Conservation (phyloP, 2,329 filamentous ascomycete genomes). For the Trichoderma guizhouense region DNA sequence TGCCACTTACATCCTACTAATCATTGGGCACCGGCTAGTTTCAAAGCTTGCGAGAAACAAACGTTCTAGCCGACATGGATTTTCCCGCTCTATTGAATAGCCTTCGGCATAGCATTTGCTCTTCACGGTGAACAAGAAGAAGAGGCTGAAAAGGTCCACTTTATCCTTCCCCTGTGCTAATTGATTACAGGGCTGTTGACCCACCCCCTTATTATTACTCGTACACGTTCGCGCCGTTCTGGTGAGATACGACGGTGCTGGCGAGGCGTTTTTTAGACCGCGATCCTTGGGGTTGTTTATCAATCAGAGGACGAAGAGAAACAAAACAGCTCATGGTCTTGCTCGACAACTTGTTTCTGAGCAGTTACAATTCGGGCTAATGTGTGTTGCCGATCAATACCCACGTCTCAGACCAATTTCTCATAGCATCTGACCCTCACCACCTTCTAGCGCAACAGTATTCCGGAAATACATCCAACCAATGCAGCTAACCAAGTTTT, state of each 20-base stretch:
- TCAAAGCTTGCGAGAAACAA: background rate
- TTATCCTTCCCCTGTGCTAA: background rate
- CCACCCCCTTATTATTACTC: background rate
- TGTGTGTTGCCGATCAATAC: background rate
- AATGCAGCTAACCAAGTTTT: background rate
- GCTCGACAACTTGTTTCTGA: background rate
- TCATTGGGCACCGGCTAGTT: background rate
- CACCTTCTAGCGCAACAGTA: background rate
- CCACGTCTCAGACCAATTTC: background rate
- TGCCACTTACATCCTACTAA: background rate
- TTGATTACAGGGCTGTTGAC: background rate
- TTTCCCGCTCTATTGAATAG: background rate
- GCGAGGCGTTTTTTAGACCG: background rate
- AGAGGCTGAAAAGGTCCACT: constrained; percentile 3
- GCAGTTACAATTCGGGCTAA: background rate
- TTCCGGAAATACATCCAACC: background rate
- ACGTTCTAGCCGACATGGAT: background rate
- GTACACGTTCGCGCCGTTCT: background rate
- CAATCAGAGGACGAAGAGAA: background rate
- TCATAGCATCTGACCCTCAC: background rate
- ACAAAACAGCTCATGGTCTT: background rate
- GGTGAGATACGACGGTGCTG: background rate
- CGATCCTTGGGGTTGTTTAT: background rate
- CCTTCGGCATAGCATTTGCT: background rate
- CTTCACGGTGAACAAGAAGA: background rate